Base-by-base conservation (phyloP, 1,284 basidiomycete species). In the Microbotryum intermedium region DNA sequence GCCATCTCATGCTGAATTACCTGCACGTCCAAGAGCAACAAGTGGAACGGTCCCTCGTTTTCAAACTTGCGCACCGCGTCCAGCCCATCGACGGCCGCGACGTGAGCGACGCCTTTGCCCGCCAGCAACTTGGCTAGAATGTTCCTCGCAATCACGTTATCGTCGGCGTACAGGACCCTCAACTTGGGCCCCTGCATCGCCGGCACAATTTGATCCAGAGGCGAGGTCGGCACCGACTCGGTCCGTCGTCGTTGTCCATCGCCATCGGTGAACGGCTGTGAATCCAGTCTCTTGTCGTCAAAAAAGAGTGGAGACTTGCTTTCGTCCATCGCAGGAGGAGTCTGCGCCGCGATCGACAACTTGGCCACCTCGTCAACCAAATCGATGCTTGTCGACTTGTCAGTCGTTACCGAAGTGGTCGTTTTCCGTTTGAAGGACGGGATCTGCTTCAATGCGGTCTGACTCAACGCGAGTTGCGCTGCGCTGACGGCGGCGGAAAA, bases 121-220 rank as follows among this genome's bases (percentile, higher is more conserved):
- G 28, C 42, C 25, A 59, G 44, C 8, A 42, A 48, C 9, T 49
- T 59, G 50, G 16, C 10, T 13, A 58, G 21, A 48, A 67, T 59
- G 49, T 62, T 62, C 25, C 58, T 42, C 1, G 53, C 61, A n/a
- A 67, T 56, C 2, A 52, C 54, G 20, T 67, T 65, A 54, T 67
- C 66, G 34, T 67, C 66, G 18, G 59, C 66, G 28, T 58, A 39
- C 9, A 67, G 56, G 0, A 67, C 62, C 13, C 45, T 49, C 8
- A 64, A 43, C 4, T 39, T 39, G 34, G 34, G 34, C 13, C 34
- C 34, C 34, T 39, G 34, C 34, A 39, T 39, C 11, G 34, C 34
- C 34, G 11, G 10, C 34, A 16, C 34, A 11, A 11, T 39, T 16
- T 16, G 34, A 16, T 39, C 34, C 34, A 39, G 13, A 11, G 34